phyloP scores from a whole-genome alignment of 2,329 filamentous ascomycete genomes.

The Ascomycota sp. region DNA sequence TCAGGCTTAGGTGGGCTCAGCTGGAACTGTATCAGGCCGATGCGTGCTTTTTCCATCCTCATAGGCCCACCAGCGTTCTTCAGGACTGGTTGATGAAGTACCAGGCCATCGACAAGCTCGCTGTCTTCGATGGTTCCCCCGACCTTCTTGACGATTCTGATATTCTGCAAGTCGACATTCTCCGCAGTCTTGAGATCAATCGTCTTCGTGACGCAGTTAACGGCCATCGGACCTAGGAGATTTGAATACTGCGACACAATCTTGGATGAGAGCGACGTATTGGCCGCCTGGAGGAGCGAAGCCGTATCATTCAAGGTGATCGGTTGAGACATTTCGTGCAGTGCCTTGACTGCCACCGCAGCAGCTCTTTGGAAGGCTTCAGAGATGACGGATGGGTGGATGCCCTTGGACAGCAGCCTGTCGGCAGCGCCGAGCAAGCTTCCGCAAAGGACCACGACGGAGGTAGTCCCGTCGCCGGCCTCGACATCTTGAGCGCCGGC shows the following conservation, averaged over 20 bases:
- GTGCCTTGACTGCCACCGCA: constrained; percentile 63
- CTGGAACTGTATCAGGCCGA: constrained; percentile 95
- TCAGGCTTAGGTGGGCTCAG: constrained; percentile 94
- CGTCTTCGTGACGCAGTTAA: constrained; percentile 84
- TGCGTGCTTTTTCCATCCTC: constrained; percentile 90
- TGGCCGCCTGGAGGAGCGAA: constrained; percentile 84
- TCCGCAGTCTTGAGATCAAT: constrained; percentile 90
- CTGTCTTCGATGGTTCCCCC: constrained; percentile 96
- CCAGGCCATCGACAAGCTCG: constrained; percentile 85
- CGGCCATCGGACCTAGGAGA: constrained; percentile 87
- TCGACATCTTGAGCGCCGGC: constrained; percentile 95
- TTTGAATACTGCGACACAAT: constrained; percentile 96
- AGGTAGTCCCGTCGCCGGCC: constrained; percentile 93
- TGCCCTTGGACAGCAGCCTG: constrained; percentile 70
- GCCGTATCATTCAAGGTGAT: constrained; percentile 73
- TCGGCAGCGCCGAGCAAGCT: constrained; percentile 86
- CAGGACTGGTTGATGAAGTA: constrained; percentile 76
- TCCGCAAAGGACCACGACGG: constrained; percentile 91
- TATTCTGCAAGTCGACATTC: constrained; percentile 91
- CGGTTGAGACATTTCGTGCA: constrained; percentile 88
- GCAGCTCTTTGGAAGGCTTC: constrained; percentile 94
- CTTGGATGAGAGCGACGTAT: constrained; percentile 92
- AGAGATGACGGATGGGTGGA: constrained; percentile 93
- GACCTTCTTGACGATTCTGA: constrained; percentile 90
- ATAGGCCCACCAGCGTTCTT: constrained; percentile 81